Base-by-base conservation (phyloP, 2,329 filamentous ascomycete genomes). In the Cyclaneusma minus region DNA sequence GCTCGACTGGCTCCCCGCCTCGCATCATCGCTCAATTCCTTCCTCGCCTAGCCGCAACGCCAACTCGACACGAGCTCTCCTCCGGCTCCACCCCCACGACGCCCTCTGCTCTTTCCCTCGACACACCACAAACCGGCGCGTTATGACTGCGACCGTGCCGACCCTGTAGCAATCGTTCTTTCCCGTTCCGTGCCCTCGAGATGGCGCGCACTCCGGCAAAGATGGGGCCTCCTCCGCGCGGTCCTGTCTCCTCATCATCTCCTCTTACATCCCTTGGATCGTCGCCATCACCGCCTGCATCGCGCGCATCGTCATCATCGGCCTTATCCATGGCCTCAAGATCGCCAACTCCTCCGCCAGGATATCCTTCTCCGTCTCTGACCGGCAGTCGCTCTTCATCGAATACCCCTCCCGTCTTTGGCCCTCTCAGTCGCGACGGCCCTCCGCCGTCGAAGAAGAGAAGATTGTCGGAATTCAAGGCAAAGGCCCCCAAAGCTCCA, bases 401-500 rank as follows among this genome's bases (percentile, higher is more conserved):
- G 10, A 30, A 35, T 24, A 29, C 33, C 13, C 38, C 39, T 21
- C 27, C 36, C 19, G 30, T 31, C 14, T 32, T 34, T 7, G 27
- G 18, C 19, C 20, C 29, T 16, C 24, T 24, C 9, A 39, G 42
- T 32, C 18, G 25, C 47, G 72, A 80, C 42, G 71, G 68, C 27
- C 66, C 63, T 24, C 72, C 73, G 19, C 78, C 81, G 16, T 58
- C 72, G 29, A 93, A 91, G 60, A 78, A 78, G 51, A 72, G 79
- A 43, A 74, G 72, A 47, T 64, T 76, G 29, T 58, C 61, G 32
- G 61, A 67, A 31, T n/a, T n/a, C n/a, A n/a, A n/a, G n/a, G n/a
- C n/a, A n/a, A n/a, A n/a, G n/a, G 45, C 60, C 34, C 43, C 42
- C 29, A 64, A 62, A 37, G n/a, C n/a, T n/a, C n/a, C 56, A 20